Evolutionary conservation across 2,329 filamentous ascomycete species (phyloP).

Genomic region (Penicillium oxalicum): DNA sequence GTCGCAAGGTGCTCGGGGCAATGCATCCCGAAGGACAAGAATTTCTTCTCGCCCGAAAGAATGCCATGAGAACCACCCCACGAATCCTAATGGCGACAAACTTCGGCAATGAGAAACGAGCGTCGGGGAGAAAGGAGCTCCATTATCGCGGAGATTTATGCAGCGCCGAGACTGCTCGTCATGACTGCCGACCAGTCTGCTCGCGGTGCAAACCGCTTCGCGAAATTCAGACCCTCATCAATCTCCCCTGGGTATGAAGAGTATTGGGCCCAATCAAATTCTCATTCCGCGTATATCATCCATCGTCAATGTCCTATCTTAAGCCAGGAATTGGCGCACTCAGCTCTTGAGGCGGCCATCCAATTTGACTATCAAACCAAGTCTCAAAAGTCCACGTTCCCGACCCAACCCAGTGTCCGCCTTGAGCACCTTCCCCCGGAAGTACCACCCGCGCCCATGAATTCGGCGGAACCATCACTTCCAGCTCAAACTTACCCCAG

Average conservation of each 20-base stretch:
- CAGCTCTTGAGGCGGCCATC: conserved; percentile 18
- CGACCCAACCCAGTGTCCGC: conserved; percentile 10
- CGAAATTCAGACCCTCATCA: no score
- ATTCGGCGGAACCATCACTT: conserved; percentile 19
- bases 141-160: no score
- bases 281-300: no score
- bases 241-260: no score
- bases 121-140: neutral
- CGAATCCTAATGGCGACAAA: neutral
- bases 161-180: no score
- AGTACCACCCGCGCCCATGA: conserved; percentile 15
- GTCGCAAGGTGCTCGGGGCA: conserved; percentile 5
- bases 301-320: no score
- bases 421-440: conserved; percentile 6
- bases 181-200: no score
- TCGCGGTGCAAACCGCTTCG: no score
- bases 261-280: neutral
- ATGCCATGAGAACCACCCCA: neutral
- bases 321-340: conserved; percentile 10
- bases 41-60: conserved; percentile 8
- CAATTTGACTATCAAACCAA: conserved; percentile 7
- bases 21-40: conserved; percentile 6
- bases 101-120: neutral
- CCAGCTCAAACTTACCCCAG: conserved; percentile 7
- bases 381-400: conserved; percentile 13